These are phyloP conservation scores for Jamesozyma lodderae DNA, from an alignment of 805 yeast species.

Conservation along the genomic window DNA sequence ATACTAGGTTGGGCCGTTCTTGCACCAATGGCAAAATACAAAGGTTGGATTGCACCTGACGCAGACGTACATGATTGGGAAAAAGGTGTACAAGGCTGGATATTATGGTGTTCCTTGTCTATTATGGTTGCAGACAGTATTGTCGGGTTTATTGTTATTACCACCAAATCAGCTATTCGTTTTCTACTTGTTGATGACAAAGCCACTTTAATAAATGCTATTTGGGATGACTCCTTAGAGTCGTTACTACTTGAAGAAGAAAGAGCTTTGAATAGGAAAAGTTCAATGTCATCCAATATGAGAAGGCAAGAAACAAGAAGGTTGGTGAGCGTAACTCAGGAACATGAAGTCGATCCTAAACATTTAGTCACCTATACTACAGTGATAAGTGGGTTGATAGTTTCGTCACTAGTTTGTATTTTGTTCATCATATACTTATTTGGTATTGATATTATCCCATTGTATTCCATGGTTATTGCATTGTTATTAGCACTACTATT, in stretches of 20 bases:
- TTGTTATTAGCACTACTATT: slow-evolving; percentile 66
- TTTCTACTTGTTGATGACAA: slow-evolving; percentile 22
- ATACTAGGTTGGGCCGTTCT: slow-evolving; percentile 84
- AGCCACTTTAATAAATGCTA: slow-evolving; percentile 14
- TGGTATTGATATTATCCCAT: slow-evolving; percentile 54
- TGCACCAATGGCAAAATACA: slow-evolving; percentile 65
- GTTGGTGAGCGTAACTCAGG: slow-evolving; percentile 25
- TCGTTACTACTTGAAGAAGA: slow-evolving; percentile 29
- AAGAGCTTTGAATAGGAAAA: slow-evolving; percentile 19
- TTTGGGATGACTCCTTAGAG: slow-evolving; percentile 25
- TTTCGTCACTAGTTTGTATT: slow-evolving; percentile 62
- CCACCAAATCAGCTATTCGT: slow-evolving; percentile 35
- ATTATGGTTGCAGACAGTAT: slow-evolving; percentile 91
- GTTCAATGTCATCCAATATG: slow-evolving; percentile 4
- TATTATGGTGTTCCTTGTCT: slow-evolving; percentile 84
- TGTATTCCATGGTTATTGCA: slow-evolving; percentile 60
- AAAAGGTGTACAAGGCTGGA: slow-evolving; percentile 94
- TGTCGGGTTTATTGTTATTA: slow-evolving; percentile 63
- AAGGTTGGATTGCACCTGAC: slow-evolving; percentile 84
- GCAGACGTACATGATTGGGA: slow-evolving; percentile 76
- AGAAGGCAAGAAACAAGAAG: slow-evolving; percentile 22
- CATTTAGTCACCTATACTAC: slow-evolving; percentile 43
- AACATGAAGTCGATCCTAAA: slow-evolving; percentile 33
- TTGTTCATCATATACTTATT: slow-evolving; percentile 58
- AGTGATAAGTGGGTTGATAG: slow-evolving; percentile 50